Conservation (phyloP, 148 eudicot species). For the Rhododendron mucronatum region DNA sequence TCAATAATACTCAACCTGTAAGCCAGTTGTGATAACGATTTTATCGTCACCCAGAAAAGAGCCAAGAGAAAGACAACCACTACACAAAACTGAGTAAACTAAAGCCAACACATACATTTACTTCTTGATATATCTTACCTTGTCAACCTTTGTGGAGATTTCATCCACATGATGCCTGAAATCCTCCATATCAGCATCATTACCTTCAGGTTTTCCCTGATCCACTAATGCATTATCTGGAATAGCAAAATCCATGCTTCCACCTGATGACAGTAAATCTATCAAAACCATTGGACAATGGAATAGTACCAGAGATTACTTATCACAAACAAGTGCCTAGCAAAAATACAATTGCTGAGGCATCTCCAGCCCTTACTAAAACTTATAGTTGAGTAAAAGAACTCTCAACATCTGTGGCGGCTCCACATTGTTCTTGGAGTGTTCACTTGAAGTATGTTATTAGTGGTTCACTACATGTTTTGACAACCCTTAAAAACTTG, state of each 20-base stretch:
- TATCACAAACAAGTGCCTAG: not conserved
- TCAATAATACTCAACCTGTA: not conserved
- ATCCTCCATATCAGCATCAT: constrained; percentile 23
- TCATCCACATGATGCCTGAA: constrained; percentile 34
- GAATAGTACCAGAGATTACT: not conserved
- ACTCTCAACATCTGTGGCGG: not conserved
- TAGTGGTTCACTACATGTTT: not conserved
- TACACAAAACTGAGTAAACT: not conserved
- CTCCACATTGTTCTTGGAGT: not conserved
- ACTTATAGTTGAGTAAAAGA: not conserved
- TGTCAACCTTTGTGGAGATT: constrained; percentile 35
- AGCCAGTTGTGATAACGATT: not conserved
- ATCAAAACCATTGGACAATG: not conserved
- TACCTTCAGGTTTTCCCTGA: not conserved
- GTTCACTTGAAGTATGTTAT: not conserved
- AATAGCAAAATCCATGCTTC: constrained; percentile 7
- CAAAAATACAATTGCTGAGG: not conserved
- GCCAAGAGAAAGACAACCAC: not conserved
- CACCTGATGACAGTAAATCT: constrained; percentile 7
- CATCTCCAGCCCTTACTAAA: not conserved
- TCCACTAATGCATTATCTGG: not conserved
- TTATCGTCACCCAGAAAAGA: not conserved
- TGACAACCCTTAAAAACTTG: not conserved
- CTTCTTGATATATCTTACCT: constrained; percentile 19
- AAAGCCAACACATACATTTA: not conserved